Conservation (phyloP, 108 stramenopile species). For the Conticribra guillardii region DNA sequence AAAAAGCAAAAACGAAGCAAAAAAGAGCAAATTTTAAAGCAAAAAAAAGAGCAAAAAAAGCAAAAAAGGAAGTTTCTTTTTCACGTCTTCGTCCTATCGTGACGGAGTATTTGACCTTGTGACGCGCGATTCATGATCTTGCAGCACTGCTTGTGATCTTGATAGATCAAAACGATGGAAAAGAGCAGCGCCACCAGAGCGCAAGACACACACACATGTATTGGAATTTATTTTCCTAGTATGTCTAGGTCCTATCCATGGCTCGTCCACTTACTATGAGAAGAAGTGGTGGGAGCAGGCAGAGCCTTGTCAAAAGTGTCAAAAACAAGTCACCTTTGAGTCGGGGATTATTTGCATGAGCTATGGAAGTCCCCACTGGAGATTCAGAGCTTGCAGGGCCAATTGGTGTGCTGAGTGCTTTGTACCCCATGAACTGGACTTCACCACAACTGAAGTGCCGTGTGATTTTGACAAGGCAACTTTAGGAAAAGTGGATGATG, state of each 20-base stretch:
- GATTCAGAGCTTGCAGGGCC: slow-evolving; percentile 4
- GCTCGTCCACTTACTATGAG: slow-evolving; percentile 10
- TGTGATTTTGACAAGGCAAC: slow-evolving; percentile 2
- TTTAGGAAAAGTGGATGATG: slow-evolving; percentile 1
- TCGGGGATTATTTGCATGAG: slow-evolving; percentile 24
- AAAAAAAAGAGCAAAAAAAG: no score
- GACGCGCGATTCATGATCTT: no score
- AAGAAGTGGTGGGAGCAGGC: slow-evolving; percentile 29
- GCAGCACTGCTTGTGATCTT: no score
- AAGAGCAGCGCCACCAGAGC: no score
- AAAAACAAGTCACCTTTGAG: slow-evolving; percentile 20
- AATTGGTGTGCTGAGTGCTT: slow-evolving; percentile 18
- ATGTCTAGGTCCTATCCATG: slow-evolving; percentile 8
- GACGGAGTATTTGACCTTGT: no score
- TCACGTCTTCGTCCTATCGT: no score
- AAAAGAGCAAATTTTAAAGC: no score
- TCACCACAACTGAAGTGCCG: neutral
- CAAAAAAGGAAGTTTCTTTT: no score
- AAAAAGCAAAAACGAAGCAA: no score
- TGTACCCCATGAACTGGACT: neutral
- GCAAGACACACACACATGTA: no score
- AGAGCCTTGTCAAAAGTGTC: slow-evolving; percentile 25
- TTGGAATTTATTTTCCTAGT: slow-evolving; percentile 1
- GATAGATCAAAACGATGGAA: no score
- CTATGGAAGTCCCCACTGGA: slow-evolving; percentile 12